phyloP scores from a whole-genome alignment of 768 basidiomycete species.

The Kwoniella sp. region DNA sequence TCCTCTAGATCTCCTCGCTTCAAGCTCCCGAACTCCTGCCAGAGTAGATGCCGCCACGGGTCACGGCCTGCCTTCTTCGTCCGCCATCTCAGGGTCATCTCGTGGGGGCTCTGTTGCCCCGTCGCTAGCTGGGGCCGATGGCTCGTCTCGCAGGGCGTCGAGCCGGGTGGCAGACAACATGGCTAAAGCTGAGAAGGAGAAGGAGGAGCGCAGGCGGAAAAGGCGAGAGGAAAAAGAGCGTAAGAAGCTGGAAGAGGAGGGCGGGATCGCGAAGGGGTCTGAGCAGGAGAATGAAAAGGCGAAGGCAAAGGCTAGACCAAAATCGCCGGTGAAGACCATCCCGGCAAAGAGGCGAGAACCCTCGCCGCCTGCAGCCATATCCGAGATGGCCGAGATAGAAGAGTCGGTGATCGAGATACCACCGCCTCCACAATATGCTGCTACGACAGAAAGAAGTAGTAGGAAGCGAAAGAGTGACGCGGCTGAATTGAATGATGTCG shows the following conservation, averaged over 20 bases:
- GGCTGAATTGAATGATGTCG: not conserved
- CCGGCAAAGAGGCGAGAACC: not conserved
- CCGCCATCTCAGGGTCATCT: not conserved
- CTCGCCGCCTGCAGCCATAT: not conserved
- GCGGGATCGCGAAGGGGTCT: constrained; percentile 4
- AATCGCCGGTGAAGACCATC: constrained; percentile 3
- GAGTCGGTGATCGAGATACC: constrained; percentile 12
- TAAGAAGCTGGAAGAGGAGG: constrained; percentile 9
- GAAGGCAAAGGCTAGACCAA: not conserved
- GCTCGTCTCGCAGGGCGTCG: constrained; percentile 19
- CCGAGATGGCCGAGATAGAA: constrained; percentile 5
- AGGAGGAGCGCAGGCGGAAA: constrained; percentile 33
- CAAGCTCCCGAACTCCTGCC: not conserved
- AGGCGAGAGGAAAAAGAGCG: constrained; percentile 36
- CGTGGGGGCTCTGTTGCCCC: not conserved
- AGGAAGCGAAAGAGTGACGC: constrained; percentile 22
- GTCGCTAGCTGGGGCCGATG: not conserved
- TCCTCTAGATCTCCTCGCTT: constrained; percentile 10
- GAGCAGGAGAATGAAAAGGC: not conserved
- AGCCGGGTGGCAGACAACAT: constrained; percentile 27
- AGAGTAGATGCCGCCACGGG: not conserved
- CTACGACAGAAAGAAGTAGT: not conserved
- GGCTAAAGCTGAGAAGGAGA: constrained; percentile 31
- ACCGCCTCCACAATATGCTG: not conserved
- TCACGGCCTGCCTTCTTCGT: constrained; percentile 6